Conservation (phyloP, 352 stramenopile species). For the Pythium biforme region DNA sequence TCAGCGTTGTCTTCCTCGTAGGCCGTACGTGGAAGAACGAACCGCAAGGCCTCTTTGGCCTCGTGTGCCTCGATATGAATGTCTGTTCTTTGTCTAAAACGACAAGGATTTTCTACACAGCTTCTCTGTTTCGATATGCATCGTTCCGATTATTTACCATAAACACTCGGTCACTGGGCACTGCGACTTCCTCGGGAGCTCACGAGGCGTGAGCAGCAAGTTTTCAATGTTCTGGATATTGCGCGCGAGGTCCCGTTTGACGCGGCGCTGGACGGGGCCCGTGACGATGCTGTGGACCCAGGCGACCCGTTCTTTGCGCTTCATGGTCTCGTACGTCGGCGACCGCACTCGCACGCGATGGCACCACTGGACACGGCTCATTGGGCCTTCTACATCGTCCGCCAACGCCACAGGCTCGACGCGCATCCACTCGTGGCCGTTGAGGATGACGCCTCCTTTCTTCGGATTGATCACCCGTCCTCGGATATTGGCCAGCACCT, state of each 20-base stretch:
- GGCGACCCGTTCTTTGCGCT: neutral
- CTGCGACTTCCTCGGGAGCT: neutral
- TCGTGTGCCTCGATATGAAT: no score
- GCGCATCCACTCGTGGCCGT: constrained; percentile 8
- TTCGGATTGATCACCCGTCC: neutral
- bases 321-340: constrained; percentile 1
- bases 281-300: constrained; percentile 4
- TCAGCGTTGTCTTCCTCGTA: neutral
- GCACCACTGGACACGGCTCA: constrained; percentile 8
- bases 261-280: neutral
- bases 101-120: no score
- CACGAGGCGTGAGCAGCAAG: constrained; percentile 1
- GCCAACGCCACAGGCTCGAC: neutral
- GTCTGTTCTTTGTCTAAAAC: no score
- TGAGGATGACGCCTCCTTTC: neutral
- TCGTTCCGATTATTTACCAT: no score
- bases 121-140: no score
- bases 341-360: neutral
- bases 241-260: neutral
- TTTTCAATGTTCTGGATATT: constrained; percentile 13
- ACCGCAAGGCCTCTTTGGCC: no score
- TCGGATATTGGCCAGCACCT: neutral
- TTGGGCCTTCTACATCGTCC: neutral
- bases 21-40: no score
- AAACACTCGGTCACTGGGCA: no score